Evolutionary conservation across 2,329 filamentous ascomycete species (phyloP), one percentile per base, ranked within the genome.

Genomic region (Sporothrix brasiliensis): DNA sequence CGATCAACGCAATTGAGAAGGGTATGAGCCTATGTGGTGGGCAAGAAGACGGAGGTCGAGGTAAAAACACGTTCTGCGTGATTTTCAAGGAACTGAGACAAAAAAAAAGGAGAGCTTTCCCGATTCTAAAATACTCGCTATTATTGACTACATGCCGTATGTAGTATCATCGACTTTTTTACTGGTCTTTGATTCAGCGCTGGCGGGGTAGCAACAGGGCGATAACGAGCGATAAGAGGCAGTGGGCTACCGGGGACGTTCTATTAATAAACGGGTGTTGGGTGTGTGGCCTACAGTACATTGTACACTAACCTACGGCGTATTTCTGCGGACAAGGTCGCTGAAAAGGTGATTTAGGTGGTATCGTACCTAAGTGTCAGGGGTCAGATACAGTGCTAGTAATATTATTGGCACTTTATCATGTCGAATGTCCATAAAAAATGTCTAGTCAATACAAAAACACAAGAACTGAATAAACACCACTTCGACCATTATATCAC

Each of bases 31-130:
- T 67, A 24, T 47, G 21, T 50, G 21, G 21, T 53, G 19, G 16
- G 47, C 47, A 13, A 47, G 13, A n/a, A 49, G 53, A 61, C 49
- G 11, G 24, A 53, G 4, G 44, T 14, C 24, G 39, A 34, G 53
- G 27, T 60, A 70, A 61, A 56, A 67, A 34, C 53, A 56, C 3
- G 24, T 9, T 53, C 58, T 72, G 71, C 67, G 71, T 72, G 71
- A 72, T 72, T 73, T 73, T 73, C 41, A 39, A 47, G 6, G 69
- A 61, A 49, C 16, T 16, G 60, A 60, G 30, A 69, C 24, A 67
- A 39, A 60, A 52, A 52, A 70, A 61, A 69, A 65, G 39, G 49
- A 50, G 24, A 69, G 68, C 52, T 67, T 68, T 6, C 19, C 9
- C 39, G 5, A 27, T 52, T 52, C 24, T 39, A 34, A 54, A 69